Percentiles rank a stretch among this genome's conserved stretches.
phyloP scores from a whole-genome alignment of 305 asterid genomes.

The Andrographis paniculata region DNA sequence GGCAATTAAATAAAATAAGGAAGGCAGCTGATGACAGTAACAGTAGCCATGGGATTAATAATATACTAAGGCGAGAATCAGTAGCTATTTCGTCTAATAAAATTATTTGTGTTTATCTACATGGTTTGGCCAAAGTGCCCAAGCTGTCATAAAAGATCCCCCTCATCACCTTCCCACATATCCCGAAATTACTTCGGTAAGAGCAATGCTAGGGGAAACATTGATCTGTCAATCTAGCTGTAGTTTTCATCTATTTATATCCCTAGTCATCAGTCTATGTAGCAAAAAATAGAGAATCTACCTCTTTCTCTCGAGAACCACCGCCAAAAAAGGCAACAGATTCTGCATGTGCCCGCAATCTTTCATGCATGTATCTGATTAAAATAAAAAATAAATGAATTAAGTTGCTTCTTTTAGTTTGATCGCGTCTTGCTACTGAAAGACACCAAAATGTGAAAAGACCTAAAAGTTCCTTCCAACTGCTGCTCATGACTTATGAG shows the following conservation, averaged over 20 bases:
- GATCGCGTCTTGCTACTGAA: slow-evolving; percentile 15
- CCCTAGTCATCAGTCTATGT: too few relatives aligned
- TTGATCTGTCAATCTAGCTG: too few relatives aligned
- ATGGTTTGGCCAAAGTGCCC: too few relatives aligned
- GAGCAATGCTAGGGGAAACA: too few relatives aligned
- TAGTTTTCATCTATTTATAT: too few relatives aligned
- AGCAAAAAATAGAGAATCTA: slow-evolving; percentile 16
- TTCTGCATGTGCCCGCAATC: slow-evolving; percentile 98
- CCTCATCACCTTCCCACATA: too few relatives aligned
- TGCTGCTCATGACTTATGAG: slow-evolving; percentile 82
- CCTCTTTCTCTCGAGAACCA: slow-evolving; percentile 97
- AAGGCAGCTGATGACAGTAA: slow-evolving; percentile 11
- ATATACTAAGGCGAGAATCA: slow-evolving; percentile 8
- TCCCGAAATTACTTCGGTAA: too few relatives aligned
- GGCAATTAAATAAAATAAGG: too few relatives aligned
- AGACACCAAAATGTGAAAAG: slow-evolving; percentile 18
- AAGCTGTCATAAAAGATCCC: too few relatives aligned
- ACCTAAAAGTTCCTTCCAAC: slow-evolving; percentile 98
- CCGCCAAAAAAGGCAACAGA: slow-evolving; percentile 99
- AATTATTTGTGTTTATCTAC: too few relatives aligned
- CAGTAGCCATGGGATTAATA: not conserved
- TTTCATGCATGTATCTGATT: slow-evolving; percentile 95
- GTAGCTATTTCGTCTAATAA: slow-evolving; percentile 12
- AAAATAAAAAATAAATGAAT: slow-evolving; percentile 20
- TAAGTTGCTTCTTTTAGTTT: not conserved